phyloP scores from a whole-genome alignment of 441 rosid species.

The Dalechampia spathulata region DNA sequence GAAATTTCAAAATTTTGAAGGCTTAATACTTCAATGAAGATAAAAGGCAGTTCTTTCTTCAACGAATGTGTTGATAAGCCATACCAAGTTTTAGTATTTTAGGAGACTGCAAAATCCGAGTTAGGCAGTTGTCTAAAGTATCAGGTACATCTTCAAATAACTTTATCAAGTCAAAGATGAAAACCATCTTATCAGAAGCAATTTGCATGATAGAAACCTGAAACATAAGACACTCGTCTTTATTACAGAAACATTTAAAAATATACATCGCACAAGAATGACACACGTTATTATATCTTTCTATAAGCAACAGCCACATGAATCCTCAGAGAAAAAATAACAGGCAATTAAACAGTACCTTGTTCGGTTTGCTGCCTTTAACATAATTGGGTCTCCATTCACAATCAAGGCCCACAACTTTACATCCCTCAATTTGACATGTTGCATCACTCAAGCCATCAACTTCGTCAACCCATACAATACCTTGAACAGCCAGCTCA shows the following conservation, averaged over 20 bases:
- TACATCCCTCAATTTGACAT: conserved; percentile 52
- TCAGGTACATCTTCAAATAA: conserved; percentile 57
- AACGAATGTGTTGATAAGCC: conserved; percentile 14
- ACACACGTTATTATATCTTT: not conserved
- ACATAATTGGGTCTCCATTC: conserved; percentile 92
- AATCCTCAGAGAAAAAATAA: conserved; percentile 7
- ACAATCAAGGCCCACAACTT: conserved; percentile 81
- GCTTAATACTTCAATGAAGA: not conserved
- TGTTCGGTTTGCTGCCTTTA: conserved; percentile 69
- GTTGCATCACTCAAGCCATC: conserved; percentile 47
- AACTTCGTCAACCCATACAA: conserved; percentile 74
- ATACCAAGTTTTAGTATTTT: conserved; percentile 81
- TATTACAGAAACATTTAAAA: conserved; percentile 6
- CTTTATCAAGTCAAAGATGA: conserved; percentile 86
- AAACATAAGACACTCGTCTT: conserved; percentile 17
- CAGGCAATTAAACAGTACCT: conserved; percentile 34
- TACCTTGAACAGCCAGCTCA: conserved; percentile 55
- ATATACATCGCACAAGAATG: not conserved
- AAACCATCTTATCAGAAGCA: conserved; percentile 61
- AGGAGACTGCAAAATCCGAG: conserved; percentile 66
- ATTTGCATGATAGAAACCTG: conserved; percentile 98
- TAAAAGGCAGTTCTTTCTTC: conserved; percentile 3
- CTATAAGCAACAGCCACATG: not conserved
- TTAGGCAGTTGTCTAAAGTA: conserved; percentile 53
- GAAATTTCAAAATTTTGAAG: not conserved